Percentiles rank a stretch among this genome's conserved stretches.
Evolutionary conservation across 805 yeast genomes (phyloP).

Genomic region (Metschnikowia cubensis): DNA sequence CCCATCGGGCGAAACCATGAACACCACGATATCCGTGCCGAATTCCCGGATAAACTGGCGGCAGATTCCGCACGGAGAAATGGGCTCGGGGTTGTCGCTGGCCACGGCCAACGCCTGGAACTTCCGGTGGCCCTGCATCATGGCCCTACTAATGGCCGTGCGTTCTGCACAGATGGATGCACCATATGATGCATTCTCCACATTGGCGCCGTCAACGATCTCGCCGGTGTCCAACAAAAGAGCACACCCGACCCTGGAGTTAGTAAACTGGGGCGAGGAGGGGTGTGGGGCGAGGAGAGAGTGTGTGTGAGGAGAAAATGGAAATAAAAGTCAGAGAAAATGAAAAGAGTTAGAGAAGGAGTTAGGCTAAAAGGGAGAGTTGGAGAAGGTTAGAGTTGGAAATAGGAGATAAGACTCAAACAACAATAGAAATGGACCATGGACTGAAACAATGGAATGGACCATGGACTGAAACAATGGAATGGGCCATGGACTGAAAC

Average conservation of each 20-base stretch:
- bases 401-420: too few relatives aligned
- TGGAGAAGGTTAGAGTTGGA: too few relatives aligned
- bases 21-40: constrained; percentile 52
- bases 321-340: too few relatives aligned
- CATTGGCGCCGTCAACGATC: constrained; percentile 70
- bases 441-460: too few relatives aligned
- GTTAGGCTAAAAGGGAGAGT: too few relatives aligned
- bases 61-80: constrained; percentile 93
- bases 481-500: too few relatives aligned
- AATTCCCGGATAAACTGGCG: constrained; percentile 88
- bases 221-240: constrained; percentile 50
- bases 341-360: too few relatives aligned
- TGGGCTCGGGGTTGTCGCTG: constrained; percentile 53
- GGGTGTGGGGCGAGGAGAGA: too few relatives aligned
- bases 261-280: too few relatives aligned
- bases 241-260: constrained; percentile 70
- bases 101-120: constrained; percentile 66
- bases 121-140: constrained; percentile 36
- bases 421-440: too few relatives aligned
- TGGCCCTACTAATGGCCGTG: constrained; percentile 28
- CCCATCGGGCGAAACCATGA: constrained; percentile 64
- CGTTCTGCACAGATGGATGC: constrained; percentile 43
- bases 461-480: too few relatives aligned
- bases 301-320: too few relatives aligned
- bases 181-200: constrained; percentile 91